A percentile compares a stretch with the other conserved stretches of the same genome.
Evolutionary conservation across 441 rosid genomes (phyloP).

Genomic region (Pelargonium myrrhifolium): DNA sequence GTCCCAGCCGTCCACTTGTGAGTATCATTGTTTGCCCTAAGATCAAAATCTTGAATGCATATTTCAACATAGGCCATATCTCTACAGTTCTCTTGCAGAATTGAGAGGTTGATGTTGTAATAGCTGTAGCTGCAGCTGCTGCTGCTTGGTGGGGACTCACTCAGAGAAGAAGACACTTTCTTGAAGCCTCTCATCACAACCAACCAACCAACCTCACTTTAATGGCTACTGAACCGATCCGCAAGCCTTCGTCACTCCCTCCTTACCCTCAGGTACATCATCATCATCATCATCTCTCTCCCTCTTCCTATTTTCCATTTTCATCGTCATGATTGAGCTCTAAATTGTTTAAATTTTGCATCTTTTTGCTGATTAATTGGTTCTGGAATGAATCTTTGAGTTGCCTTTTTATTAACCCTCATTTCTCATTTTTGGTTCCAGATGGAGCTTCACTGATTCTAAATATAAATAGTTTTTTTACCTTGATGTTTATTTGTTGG

Average conservation of each 20-base stretch:
- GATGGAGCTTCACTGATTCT: too few relatives aligned
- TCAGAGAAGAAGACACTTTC: not conserved
- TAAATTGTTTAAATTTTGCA: not conserved
- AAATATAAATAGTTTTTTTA: too few relatives aligned
- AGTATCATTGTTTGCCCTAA: too few relatives aligned
- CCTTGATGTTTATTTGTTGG: too few relatives aligned
- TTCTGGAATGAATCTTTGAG: not conserved
- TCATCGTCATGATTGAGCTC: not conserved
- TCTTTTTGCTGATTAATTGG: not conserved
- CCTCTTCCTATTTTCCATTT: not conserved
- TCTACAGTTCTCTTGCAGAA: too few relatives aligned
- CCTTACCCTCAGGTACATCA: not conserved
- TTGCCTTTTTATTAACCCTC: not conserved
- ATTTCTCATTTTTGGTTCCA: not conserved
- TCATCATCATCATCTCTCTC: too few relatives aligned
- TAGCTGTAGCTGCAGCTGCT: too few relatives aligned
- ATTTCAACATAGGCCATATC: too few relatives aligned
- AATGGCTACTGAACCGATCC: not conserved
- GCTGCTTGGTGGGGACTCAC: not conserved
- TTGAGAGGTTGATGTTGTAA: too few relatives aligned
- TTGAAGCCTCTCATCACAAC: slow-evolving; percentile 6
- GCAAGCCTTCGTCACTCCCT: not conserved
- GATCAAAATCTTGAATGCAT: too few relatives aligned
- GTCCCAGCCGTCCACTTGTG: too few relatives aligned
- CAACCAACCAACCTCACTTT: not conserved